Conservation (phyloP, 2,329 filamentous ascomycete species). For the Annulohypoxylon truncatum region DNA sequence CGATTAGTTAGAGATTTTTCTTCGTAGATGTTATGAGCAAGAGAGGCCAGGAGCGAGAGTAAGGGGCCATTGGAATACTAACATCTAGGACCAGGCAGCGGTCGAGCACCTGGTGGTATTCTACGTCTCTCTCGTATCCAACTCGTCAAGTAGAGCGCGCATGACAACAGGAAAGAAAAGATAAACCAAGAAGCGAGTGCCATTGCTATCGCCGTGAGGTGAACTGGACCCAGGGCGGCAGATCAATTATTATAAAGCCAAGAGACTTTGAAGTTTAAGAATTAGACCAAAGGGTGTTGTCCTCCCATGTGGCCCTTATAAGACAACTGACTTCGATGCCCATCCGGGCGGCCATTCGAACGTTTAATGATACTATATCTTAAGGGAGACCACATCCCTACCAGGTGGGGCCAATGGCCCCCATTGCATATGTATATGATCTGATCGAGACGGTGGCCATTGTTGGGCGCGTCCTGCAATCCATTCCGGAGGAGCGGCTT, state of each 20-base stretch:
- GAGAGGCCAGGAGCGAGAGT: neutral
- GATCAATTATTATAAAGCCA: slow-evolving; percentile 15
- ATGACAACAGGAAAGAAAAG: slow-evolving; percentile 33
- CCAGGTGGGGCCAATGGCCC: slow-evolving; percentile 11
- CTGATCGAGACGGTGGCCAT: slow-evolving; percentile 13
- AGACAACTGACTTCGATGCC: slow-evolving; percentile 11
- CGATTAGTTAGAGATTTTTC: slow-evolving; percentile 23
- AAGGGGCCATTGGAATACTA: slow-evolving; percentile 20
- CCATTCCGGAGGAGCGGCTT: slow-evolving; percentile 25
- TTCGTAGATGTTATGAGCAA: neutral
- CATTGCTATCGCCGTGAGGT: slow-evolving; percentile 56
- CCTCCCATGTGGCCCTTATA: slow-evolving; percentile 21
- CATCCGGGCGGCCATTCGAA: neutral
- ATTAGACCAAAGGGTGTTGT: neutral
- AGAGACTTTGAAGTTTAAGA: slow-evolving; percentile 14
- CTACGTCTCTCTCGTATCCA: slow-evolving; percentile 32
- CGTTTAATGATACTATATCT: slow-evolving; percentile 14
- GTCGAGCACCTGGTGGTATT: slow-evolving; percentile 44
- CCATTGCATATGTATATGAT: slow-evolving; percentile 16
- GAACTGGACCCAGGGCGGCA: slow-evolving; percentile 40
- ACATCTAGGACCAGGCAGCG: slow-evolving; percentile 48
- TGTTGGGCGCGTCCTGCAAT: slow-evolving; percentile 6
- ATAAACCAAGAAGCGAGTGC: slow-evolving; percentile 37
- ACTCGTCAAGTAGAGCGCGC: slow-evolving; percentile 34
- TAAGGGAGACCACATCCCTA: slow-evolving; percentile 16